phyloP scores from a whole-genome alignment of 148 eudicot genomes.

The Oxyria digyna region DNA sequence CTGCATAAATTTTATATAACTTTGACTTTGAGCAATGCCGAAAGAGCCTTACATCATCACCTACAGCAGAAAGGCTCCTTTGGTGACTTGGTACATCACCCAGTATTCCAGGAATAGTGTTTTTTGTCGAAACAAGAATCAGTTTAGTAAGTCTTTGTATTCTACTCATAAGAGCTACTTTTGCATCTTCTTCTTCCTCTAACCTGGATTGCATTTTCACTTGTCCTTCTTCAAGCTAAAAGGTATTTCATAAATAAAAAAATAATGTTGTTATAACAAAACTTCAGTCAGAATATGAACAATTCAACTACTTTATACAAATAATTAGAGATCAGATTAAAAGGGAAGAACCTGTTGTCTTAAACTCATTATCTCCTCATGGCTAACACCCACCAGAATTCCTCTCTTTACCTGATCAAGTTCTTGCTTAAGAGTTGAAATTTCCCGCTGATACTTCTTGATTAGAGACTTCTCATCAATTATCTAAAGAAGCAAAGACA shows the following conservation, averaged over 20 bases:
- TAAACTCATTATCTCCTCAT: conserved; percentile 73
- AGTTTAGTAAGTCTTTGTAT: conserved; percentile 93
- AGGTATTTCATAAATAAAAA: not conserved
- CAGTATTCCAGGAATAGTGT: conserved; percentile 47
- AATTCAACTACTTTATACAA: not conserved
- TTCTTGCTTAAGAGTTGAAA: conserved; percentile 72
- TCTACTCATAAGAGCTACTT: conserved; percentile 97
- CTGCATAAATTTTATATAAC: not conserved
- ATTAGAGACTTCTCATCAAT: conserved; percentile 96
- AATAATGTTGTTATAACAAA: not conserved
- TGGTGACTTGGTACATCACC: conserved; percentile 42
- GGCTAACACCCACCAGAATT: conserved; percentile 78
- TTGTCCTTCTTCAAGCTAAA: conserved; percentile 97
- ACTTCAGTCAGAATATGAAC: not conserved
- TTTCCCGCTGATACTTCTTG: conserved; percentile 92
- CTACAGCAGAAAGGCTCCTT: conserved; percentile 33
- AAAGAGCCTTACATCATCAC: conserved; percentile 52
- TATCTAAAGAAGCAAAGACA: conserved; percentile 34
- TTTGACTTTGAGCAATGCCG: not conserved
- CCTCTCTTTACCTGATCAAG: conserved; percentile 88
- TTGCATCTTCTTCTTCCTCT: conserved; percentile 98
- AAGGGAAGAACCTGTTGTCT: conserved; percentile 55
- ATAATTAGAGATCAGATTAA: not conserved
- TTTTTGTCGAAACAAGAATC: conserved; percentile 93
- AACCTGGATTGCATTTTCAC: conserved; percentile 90